phyloP scores from a whole-genome alignment of 1,139 yeast species.

The Wickerhamiella infanticola region DNA sequence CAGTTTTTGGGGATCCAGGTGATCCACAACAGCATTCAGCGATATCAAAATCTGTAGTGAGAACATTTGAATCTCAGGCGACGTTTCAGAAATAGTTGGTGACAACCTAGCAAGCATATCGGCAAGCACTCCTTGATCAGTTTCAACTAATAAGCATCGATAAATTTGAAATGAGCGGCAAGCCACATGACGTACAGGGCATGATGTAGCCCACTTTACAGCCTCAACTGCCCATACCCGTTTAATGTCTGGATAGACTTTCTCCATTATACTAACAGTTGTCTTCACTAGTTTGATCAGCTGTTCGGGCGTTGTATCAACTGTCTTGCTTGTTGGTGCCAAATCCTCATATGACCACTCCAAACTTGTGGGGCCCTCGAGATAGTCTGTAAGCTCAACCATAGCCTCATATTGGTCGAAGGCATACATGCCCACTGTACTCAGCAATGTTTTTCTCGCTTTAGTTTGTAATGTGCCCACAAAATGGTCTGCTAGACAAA shows the following conservation, averaged over 20 bases:
- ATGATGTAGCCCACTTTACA: conserved; percentile 87
- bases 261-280: conserved; percentile 42
- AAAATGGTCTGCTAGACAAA: conserved; percentile 79
- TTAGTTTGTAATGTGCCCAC: conserved; percentile 69
- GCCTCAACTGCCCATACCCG: conserved; percentile 72
- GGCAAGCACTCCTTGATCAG: conserved; percentile 78
- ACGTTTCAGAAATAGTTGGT: conserved; percentile 80
- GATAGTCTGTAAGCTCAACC: conserved; percentile 6
- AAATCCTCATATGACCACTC: conserved; percentile 80
- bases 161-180: conserved; percentile 91
- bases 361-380: conserved; percentile 3
- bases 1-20: conserved; percentile 58
- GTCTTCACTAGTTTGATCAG: conserved; percentile 70
- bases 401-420: conserved; percentile 6
- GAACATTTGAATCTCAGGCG: conserved; percentile 85
- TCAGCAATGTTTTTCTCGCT: conserved; percentile 60
- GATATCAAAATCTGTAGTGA: conserved; percentile 97
- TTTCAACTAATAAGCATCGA: conserved; percentile 58
- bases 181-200: conserved; percentile 94
- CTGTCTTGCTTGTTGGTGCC: conserved; percentile 7
- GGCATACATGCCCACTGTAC: conserved; percentile 31
- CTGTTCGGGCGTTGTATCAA: conserved; percentile 70
- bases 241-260: conserved; percentile 39
- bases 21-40: conserved; percentile 77
- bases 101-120: conserved; percentile 91